These are phyloP conservation scores for Leishmania amazonensis DNA, from an alignment of 208 protist species.

Conservation along the genomic window DNA sequence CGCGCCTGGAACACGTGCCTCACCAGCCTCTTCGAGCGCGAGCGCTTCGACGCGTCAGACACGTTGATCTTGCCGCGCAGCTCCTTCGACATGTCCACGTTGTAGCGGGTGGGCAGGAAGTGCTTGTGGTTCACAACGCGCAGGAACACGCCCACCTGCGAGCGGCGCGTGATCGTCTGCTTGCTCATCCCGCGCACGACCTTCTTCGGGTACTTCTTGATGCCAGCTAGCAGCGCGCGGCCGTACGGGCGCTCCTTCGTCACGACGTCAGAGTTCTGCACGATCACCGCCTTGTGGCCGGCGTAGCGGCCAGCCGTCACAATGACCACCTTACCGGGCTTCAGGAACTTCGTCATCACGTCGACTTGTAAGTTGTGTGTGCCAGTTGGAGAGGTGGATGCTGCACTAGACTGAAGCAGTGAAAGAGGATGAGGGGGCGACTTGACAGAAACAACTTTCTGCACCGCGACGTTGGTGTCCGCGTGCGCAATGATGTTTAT, in stretches of 20 bases:
- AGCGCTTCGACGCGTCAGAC: slow-evolving; percentile 90
- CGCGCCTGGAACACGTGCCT: slow-evolving; percentile 93
- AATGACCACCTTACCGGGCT: slow-evolving; percentile 98
- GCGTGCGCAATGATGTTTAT: neutral
- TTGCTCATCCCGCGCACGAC: slow-evolving; percentile 95
- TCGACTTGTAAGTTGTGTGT: slow-evolving; percentile 15
- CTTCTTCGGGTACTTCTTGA: slow-evolving; percentile 96
- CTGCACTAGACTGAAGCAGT: neutral
- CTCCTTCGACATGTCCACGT: slow-evolving; percentile 92
- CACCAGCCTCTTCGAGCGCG: slow-evolving; percentile 83
- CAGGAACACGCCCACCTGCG: slow-evolving; percentile 96
- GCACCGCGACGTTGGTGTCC: neutral
- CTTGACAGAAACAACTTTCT: slow-evolving; percentile 9
- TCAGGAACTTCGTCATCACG: slow-evolving; percentile 94
- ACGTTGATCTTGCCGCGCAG: slow-evolving; percentile 93
- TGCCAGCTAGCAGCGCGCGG: slow-evolving; percentile 95
- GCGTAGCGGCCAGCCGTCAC: slow-evolving; percentile 97
- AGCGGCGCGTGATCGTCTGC: slow-evolving; percentile 92
- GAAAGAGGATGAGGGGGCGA: neutral
- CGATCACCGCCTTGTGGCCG: slow-evolving; percentile 98
- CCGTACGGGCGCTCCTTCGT: slow-evolving; percentile 95
- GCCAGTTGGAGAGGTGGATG: slow-evolving; percentile 17
- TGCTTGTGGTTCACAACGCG: slow-evolving; percentile 99
- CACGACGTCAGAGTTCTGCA: slow-evolving; percentile 93
- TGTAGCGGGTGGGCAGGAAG: slow-evolving; percentile 98